Evolutionary conservation across 805 yeast species (phyloP), one percentile per base, ranked within the genome.

Genomic region (Ogataea corticis): DNA sequence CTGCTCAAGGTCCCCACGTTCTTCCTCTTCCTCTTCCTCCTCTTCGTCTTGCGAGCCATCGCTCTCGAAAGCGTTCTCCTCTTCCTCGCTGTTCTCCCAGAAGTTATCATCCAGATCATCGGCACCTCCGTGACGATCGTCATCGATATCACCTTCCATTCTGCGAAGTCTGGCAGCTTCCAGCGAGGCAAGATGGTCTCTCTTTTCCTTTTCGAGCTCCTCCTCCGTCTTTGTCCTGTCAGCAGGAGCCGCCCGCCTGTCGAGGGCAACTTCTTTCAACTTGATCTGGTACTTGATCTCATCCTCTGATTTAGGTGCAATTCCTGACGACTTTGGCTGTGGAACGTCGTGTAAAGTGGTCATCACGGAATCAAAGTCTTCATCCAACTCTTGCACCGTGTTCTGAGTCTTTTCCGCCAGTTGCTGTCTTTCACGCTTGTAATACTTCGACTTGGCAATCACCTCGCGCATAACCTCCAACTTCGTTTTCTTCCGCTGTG

Each of bases 401-500:
- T 76, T 82, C 58, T 80, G 83, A 12, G 79, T 67, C 58, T 76
- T 71, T 45, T 77, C 80, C 54, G 84, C 83, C 43, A 77, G 72
- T 58, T 73, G 67, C 65, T 87, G 92, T 63, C 94, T 79, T 63
- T 85, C 87, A 29, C 82, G 83, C 58, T 84, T 86, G 65, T 85
- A 78, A 56, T 77, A 82, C 58, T 87, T 87, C 14, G 94, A 84
- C 65, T 87, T 87, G 30, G 94, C 89, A 47, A 87, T 87, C 38
- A 87, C 78, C 61, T 87, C 95, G 54, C 83, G 79, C 95, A 87
- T 87, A 31, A 87, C 92, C 64, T 87, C 95, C 31, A 86, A 85
- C 58, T 87, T 87, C 15, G 88, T 80, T 66, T 84, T 87, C 66
- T 82, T 84, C 48, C 81, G 75, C n/a, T 69, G 81, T 38, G 58